These are phyloP conservation scores for Aspergillus sclerotiicarbonarius DNA, from an alignment of 495 filamentous ascomycete species.

Conservation along the genomic window DNA sequence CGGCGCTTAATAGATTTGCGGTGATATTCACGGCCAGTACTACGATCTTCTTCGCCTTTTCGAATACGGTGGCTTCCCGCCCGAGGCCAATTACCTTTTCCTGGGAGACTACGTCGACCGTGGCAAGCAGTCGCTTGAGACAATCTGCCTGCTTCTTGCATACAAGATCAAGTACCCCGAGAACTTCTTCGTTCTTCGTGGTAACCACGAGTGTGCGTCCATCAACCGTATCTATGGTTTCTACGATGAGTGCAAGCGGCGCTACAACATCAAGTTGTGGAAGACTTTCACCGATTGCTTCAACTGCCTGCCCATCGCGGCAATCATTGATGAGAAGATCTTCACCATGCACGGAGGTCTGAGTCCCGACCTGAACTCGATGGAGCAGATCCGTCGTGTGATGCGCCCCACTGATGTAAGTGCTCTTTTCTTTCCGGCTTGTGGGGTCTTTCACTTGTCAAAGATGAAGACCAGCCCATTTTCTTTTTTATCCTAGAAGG, in stretches of 20 bases:
- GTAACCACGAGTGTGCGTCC: constrained; percentile 98
- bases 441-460: constrained; percentile 2
- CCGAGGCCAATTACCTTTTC: constrained; percentile 99
- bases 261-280: constrained; percentile 99
- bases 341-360: constrained; percentile 99
- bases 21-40: constrained; percentile 99
- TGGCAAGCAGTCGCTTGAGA: constrained; percentile 99
- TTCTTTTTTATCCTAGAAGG: neutral
- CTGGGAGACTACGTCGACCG: constrained; percentile 98
- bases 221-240: constrained; percentile 99
- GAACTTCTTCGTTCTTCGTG: constrained; percentile 98
- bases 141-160: constrained; percentile 94
- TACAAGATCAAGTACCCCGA: constrained; percentile 99
- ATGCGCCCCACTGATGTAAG: constrained; percentile 99
- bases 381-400: constrained; percentile 98
- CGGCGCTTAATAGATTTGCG: constrained; percentile 72
- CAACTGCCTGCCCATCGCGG: constrained; percentile 99
- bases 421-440: constrained; percentile 18
- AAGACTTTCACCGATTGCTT: constrained; percentile 99
- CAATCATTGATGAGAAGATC: constrained; percentile 99
- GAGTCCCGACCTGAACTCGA: constrained; percentile 96
- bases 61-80: constrained; percentile 98
- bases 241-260: constrained; percentile 98
- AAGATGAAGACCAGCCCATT: neutral
- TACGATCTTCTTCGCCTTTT: constrained; percentile 97